A percentile compares a stretch with the other conserved stretches of the same genome.
phyloP scores from a whole-genome alignment of 2,329 filamentous ascomycete genomes.

The Pseudogymnoascus verrucosus region DNA sequence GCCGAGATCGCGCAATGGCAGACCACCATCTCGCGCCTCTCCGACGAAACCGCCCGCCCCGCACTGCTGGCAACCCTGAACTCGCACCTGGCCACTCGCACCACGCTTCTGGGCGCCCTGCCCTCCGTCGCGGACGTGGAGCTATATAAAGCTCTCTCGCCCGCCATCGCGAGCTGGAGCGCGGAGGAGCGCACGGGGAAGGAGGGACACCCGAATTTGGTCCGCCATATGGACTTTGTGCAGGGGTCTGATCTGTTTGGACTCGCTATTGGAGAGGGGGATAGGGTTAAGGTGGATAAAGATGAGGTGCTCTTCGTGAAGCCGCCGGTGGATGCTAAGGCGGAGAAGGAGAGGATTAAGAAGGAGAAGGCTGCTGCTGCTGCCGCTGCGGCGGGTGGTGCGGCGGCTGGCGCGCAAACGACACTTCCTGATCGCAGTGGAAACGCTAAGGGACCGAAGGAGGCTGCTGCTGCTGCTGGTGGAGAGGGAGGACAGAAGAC shows the following conservation, averaged over 20 bases:
- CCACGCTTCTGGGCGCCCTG: constrained; percentile 82
- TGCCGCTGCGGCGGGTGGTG: constrained; percentile 37
- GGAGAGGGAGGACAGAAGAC: constrained; percentile 40
- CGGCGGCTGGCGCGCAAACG: constrained; percentile 35
- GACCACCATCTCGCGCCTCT: constrained; percentile 64
- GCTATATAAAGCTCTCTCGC: constrained; percentile 70
- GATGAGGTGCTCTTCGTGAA: constrained; percentile 80
- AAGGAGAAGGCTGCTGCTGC: constrained; percentile 78
- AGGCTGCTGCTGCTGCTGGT: constrained; percentile 30
- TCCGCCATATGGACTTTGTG: constrained; percentile 87
- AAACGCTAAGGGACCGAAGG: constrained; percentile 42
- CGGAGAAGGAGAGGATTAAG: constrained; percentile 93
- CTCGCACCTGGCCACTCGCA: constrained; percentile 77
- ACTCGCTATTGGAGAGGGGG: constrained; percentile 57
- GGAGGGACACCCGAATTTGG: constrained; percentile 81
- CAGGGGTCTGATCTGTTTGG: constrained; percentile 76
- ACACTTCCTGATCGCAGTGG: constrained; percentile 48
- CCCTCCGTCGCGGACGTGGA: constrained; percentile 81
- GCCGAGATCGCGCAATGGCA: constrained; percentile 87
- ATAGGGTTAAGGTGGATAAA: constrained; percentile 72
- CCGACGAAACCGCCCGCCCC: constrained; percentile 49
- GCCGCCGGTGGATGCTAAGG: constrained; percentile 82
- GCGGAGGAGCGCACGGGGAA: constrained; percentile 83
- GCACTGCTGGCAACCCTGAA: constrained; percentile 74
- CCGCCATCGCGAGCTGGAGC: constrained; percentile 70